A percentile compares a stretch with the other conserved stretches of the same genome.
These are phyloP conservation scores for Alternaria arborescens DNA, from an alignment of 2,329 filamentous ascomycete species.

Conservation along the genomic window DNA sequence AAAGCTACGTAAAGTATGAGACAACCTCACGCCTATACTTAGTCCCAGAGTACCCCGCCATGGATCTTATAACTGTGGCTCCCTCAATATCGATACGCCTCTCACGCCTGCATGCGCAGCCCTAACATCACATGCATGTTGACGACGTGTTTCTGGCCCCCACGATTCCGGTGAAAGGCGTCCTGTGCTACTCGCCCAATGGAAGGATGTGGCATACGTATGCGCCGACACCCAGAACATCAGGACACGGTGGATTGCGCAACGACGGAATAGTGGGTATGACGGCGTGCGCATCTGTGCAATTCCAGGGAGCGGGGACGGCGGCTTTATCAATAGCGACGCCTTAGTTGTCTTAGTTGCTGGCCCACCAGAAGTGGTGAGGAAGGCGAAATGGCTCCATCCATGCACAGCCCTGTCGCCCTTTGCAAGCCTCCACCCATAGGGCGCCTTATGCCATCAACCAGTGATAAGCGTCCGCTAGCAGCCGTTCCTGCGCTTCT, in stretches of 20 bases:
- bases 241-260: constrained; percentile 16
- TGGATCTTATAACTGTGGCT: constrained; percentile 1
- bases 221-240: constrained; percentile 16
- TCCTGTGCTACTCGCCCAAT: constrained; percentile 17
- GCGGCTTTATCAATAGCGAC: constrained; percentile 21
- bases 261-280: constrained; percentile 7
- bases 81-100: constrained; percentile 12
- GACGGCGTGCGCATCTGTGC: constrained; percentile 23
- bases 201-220: constrained; percentile 15
- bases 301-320: constrained; percentile 14
- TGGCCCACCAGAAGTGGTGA: constrained; percentile 5
- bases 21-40: constrained; percentile 1
- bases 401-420: constrained; percentile 28
- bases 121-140: constrained; percentile 17
- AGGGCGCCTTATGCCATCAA: constrained; percentile 16
- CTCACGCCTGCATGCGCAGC: constrained; percentile 6
- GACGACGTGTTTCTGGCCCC: constrained; percentile 27
- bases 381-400: constrained; percentile 12
- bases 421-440: constrained; percentile 20
- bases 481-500: constrained; percentile 30
- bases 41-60: constrained; percentile 3
- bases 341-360: neutral
- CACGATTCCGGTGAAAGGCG: constrained; percentile 29
- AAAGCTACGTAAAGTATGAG: neutral
- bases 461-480: constrained; percentile 24